Evolutionary conservation across 2,329 filamentous ascomycete genomes (phyloP).

Genomic region (Aureobasidium zeae): DNA sequence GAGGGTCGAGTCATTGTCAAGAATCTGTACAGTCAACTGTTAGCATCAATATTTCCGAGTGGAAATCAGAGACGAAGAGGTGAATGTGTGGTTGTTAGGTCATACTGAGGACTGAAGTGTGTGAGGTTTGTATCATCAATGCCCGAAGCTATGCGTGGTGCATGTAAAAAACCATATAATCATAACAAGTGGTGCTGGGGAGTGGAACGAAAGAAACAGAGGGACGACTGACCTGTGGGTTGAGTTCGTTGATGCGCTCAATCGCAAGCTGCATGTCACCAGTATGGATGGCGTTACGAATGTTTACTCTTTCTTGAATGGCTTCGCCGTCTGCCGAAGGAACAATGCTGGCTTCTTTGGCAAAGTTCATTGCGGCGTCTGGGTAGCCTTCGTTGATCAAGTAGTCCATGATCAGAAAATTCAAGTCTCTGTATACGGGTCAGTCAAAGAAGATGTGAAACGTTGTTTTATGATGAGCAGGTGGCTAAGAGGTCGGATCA

Average conservation of each 20-base stretch:
- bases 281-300: constrained; percentile 73
- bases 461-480: constrained; percentile 22
- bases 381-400: constrained; percentile 93
- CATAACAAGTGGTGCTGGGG: constrained; percentile 59
- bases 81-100: constrained; percentile 37
- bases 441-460: constrained; percentile 17
- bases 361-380: constrained; percentile 85
- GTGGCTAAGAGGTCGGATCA: constrained; percentile 37
- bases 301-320: constrained; percentile 70
- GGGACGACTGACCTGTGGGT: constrained; percentile 66
- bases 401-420: constrained; percentile 91
- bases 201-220: constrained; percentile 16
- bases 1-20: constrained; percentile 72
- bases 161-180: constrained; percentile 98
- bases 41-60: constrained; percentile 9
- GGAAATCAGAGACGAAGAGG: constrained; percentile 1
- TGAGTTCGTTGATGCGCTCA: constrained; percentile 76
- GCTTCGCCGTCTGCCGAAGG: constrained; percentile 59
- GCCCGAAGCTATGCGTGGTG: constrained; percentile 96
- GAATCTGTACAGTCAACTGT: constrained; percentile 50
- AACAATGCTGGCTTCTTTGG: constrained; percentile 79
- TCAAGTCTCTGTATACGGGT: constrained; percentile 66
- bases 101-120: constrained; percentile 82
- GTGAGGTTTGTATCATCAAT: constrained; percentile 79
- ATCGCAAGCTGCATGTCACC: constrained; percentile 83